Evolutionary conservation across 2,329 filamentous ascomycete genomes (phyloP).

Genomic region (Colletotrichum orbiculare): DNA sequence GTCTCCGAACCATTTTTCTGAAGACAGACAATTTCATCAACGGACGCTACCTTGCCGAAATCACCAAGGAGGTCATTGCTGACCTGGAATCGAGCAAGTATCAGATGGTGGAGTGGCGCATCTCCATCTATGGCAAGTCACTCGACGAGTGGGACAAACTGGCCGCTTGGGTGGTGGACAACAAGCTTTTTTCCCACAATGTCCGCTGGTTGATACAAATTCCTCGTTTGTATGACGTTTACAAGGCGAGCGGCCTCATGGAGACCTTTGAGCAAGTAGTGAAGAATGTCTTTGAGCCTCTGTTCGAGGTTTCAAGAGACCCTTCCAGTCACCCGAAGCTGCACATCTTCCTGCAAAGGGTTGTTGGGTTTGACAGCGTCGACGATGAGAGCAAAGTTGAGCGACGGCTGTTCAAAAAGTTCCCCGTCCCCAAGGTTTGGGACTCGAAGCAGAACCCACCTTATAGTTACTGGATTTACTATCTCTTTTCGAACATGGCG

Average conservation of each 20-base stretch:
- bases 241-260: slow-evolving; percentile 90
- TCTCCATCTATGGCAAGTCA: slow-evolving; percentile 93
- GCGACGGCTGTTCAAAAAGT: slow-evolving; percentile 93
- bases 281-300: slow-evolving; percentile 88
- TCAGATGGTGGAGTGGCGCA: slow-evolving; percentile 99
- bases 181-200: slow-evolving; percentile 97
- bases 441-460: slow-evolving; percentile 94
- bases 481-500: slow-evolving; percentile 92
- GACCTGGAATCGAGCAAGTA: slow-evolving; percentile 99
- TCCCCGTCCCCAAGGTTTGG: slow-evolving; percentile 90
- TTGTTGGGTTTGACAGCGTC: slow-evolving; percentile 97
- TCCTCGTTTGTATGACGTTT: slow-evolving; percentile 93
- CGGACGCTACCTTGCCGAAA: slow-evolving; percentile 94
- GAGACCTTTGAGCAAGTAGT: slow-evolving; percentile 90
- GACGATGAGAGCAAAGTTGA: slow-evolving; percentile 99
- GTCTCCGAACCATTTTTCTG: slow-evolving; percentile 95
- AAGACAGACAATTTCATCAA: slow-evolving; percentile 99
- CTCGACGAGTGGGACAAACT: slow-evolving; percentile 98
- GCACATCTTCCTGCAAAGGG: slow-evolving; percentile 92
- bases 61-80: slow-evolving; percentile 96
- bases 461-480: slow-evolving; percentile 99
- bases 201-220: slow-evolving; percentile 97
- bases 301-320: slow-evolving; percentile 94
- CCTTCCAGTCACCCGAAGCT: slow-evolving; percentile 90
- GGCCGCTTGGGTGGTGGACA: slow-evolving; percentile 96